Percentiles rank a stretch among this genome's conserved stretches.
phyloP scores from a whole-genome alignment of 139 green algal genomes.

The Tetratostichococcus sp. region DNA sequence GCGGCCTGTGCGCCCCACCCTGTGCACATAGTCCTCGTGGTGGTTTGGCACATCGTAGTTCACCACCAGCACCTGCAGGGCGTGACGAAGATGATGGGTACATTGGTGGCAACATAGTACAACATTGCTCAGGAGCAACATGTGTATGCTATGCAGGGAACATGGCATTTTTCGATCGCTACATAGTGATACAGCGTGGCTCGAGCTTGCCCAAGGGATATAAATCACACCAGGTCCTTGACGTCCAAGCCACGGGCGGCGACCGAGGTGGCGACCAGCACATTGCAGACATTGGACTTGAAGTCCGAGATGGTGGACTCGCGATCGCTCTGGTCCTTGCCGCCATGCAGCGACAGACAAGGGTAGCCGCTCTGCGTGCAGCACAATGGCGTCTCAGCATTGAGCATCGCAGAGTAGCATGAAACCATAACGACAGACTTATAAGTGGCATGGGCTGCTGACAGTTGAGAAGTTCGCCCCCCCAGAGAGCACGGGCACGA shows the following conservation, averaged over 20 bases:
- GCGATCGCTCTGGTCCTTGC: constrained; percentile 95
- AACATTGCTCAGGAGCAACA: no score
- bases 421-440: no score
- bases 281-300: constrained; percentile 89
- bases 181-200: no score
- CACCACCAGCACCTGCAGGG: constrained; percentile 69
- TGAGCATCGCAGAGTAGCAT: no score
- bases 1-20: constrained; percentile 82
- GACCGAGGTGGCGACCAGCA: constrained; percentile 85
- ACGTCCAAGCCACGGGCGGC: constrained; percentile 95
- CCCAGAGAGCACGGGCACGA: no score
- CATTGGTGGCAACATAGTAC: no score
- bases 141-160: no score
- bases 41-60: constrained; percentile 98
- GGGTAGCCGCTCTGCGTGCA: constrained; percentile 76
- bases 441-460: no score
- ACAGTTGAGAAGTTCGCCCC: no score
- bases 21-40: constrained; percentile 97
- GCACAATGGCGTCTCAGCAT: no score
- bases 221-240: constrained; percentile 76
- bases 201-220: no score
- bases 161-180: no score
- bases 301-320: constrained; percentile 96
- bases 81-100: not conserved
- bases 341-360: constrained; percentile 92